Conservation (phyloP, 106 monocot species). For the Hemerocallis citrina region DNA sequence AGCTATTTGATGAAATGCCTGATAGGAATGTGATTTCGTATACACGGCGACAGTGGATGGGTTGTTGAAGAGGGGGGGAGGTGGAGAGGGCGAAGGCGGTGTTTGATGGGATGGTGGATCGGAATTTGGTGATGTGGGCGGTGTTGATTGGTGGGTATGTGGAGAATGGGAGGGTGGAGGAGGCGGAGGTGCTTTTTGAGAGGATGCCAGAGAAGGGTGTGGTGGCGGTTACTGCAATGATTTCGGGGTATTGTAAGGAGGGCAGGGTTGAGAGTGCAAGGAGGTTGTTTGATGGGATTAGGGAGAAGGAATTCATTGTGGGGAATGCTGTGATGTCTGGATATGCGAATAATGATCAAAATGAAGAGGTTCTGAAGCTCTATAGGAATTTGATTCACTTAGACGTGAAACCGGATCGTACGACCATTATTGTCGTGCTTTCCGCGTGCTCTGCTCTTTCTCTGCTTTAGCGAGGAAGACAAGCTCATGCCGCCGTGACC, state of each 20-base stretch:
- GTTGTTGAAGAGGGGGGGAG: constrained; percentile 23
- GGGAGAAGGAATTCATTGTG: constrained; percentile 36
- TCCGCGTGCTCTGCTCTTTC: constrained; percentile 69
- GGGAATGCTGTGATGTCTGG: constrained; percentile 77
- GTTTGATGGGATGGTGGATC: constrained; percentile 40
- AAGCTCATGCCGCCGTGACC: constrained; percentile 48
- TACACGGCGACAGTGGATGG: constrained; percentile 55
- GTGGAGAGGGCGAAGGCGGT: constrained; percentile 22
- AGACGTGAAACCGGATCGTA: constrained; percentile 57
- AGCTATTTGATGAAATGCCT: constrained; percentile 38
- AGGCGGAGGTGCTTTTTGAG: constrained; percentile 31
- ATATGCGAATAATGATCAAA: constrained; percentile 58
- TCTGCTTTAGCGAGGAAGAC: constrained; percentile 51
- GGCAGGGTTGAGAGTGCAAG: constrained; percentile 35
- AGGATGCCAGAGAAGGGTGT: constrained; percentile 51
- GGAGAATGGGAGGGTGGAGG: constrained; percentile 33
- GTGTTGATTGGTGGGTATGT: constrained; percentile 52
- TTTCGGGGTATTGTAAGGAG: constrained; percentile 43
- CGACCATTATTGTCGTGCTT: constrained; percentile 51
- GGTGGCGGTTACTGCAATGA: constrained; percentile 39
- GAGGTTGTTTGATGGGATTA: constrained; percentile 40
- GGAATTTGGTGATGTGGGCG: constrained; percentile 42
- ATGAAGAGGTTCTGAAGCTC: constrained; percentile 58
- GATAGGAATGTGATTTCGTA: constrained; percentile 49
- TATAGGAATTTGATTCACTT: constrained; percentile 37